Evolutionary conservation across 176 grass and related monocot genomes (phyloP).

Genomic region (Tillandsia leiboldiana): DNA sequence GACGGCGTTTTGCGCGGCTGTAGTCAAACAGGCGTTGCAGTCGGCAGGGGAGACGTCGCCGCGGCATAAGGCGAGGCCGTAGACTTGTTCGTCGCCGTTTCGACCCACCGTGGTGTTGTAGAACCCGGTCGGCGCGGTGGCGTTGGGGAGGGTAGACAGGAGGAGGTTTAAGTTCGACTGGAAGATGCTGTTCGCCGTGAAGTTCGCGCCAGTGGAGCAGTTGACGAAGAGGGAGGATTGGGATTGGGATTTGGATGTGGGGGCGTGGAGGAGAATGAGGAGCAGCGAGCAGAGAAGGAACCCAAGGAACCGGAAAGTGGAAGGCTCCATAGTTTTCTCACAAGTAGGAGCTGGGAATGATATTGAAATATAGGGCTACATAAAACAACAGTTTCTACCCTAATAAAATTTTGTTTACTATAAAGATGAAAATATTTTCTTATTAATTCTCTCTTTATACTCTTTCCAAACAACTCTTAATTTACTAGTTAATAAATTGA

Average conservation of each 20-base stretch:
- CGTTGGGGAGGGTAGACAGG: conserved; percentile 22
- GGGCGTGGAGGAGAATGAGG: too few relatives aligned
- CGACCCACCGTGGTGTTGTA: conserved; percentile 13
- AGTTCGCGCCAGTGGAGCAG: conserved; percentile 27
- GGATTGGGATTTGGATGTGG: background rate
- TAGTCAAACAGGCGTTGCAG: conserved; percentile 24
- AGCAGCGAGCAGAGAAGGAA: background rate
- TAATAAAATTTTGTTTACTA: too few relatives aligned
- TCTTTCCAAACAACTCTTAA: too few relatives aligned
- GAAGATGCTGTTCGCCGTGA: conserved; percentile 32
- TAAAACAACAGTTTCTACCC: too few relatives aligned
- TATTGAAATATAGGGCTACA: too few relatives aligned
- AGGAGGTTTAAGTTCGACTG: conserved; percentile 29
- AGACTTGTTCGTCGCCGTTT: conserved; percentile 9
- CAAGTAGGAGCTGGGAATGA: too few relatives aligned
- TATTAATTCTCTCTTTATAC: too few relatives aligned
- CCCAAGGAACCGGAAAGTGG: background rate
- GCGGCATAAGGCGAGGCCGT: conserved; percentile 46
- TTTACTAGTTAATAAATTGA: too few relatives aligned
- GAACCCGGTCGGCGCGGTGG: conserved; percentile 18
- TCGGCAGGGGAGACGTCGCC: conserved; percentile 9
- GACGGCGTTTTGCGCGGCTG: background rate
- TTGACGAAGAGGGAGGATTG: background rate
- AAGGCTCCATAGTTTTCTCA: too few relatives aligned
- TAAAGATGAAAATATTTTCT: too few relatives aligned